phyloP scores from a whole-genome alignment of 257 asterid species.

The Nyctanthes arbortristis region DNA sequence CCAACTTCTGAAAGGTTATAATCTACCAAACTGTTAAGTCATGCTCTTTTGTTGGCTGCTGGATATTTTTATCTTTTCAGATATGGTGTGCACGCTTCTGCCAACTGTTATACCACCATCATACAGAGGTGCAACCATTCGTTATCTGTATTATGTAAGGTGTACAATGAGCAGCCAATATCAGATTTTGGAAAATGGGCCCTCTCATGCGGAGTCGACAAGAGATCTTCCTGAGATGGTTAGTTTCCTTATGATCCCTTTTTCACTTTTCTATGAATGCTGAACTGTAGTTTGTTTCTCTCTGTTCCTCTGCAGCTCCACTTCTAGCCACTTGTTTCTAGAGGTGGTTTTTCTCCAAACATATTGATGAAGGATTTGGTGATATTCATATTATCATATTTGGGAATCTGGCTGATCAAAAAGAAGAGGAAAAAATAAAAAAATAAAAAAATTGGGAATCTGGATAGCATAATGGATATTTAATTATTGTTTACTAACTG shows the following conservation, averaged over 20 bases:
- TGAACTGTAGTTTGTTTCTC: not conserved
- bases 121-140: constrained; percentile 85
- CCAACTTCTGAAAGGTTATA: not conserved
- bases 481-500: not conserved
- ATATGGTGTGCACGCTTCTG: constrained; percentile 63
- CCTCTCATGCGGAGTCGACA: constrained; percentile 51
- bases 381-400: not conserved
- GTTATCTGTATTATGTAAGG: constrained; percentile 70
- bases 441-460: no score
- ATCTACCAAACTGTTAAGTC: not conserved
- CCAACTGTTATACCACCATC: constrained; percentile 83
- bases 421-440: no score
- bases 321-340: not conserved
- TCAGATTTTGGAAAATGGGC: constrained; percentile 58
- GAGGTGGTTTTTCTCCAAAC: not conserved
- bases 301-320: not conserved
- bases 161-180: constrained; percentile 61
- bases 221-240: constrained; percentile 66
- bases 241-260: constrained; percentile 32
- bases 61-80: constrained; percentile 46
- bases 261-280: not conserved
- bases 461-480: no score
- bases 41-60: constrained; percentile 7
- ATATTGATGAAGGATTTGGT: not conserved
- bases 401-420: not conserved